A percentile compares a stretch with the other conserved stretches of the same genome.
phyloP scores from a whole-genome alignment of 306 rosid species.

The Casuarina cunninghamiana region DNA sequence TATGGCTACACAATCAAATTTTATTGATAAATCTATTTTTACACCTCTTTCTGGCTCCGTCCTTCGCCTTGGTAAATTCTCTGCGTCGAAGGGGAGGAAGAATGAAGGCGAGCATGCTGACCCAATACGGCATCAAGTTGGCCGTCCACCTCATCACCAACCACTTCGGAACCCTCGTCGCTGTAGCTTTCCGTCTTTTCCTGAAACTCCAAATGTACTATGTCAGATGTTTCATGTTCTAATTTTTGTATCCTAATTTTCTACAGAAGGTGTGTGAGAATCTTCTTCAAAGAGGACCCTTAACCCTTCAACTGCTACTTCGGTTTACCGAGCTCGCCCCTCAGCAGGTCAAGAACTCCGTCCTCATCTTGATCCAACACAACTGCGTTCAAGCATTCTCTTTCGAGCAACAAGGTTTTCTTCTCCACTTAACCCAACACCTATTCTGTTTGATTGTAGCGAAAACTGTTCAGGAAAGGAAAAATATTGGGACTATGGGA shows the following conservation, averaged over 20 bases:
- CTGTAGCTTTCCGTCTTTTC: conserved; percentile 43
- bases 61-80: too few relatives aligned
- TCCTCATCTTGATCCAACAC: conserved; percentile 85
- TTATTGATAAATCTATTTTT: too few relatives aligned
- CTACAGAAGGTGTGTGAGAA: conserved; percentile 79
- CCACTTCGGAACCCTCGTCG: conserved; percentile 82
- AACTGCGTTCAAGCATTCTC: conserved; percentile 77
- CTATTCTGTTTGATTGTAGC: neutral
- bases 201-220: neutral
- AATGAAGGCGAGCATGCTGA: conserved; percentile 38
- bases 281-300: conserved; percentile 56
- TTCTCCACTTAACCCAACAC: neutral
- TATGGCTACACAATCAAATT: too few relatives aligned
- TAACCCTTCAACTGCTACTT: conserved; percentile 41
- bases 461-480: too few relatives aligned
- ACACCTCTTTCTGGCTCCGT: neutral
- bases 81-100: neutral
- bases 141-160: conserved; percentile 70
- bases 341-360: conserved; percentile 69
- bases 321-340: conserved; percentile 62
- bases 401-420: conserved; percentile 29
- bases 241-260: neutral
- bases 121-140: conserved; percentile 60
- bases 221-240: neutral
- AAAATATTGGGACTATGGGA: neutral